Base-by-base conservation (phyloP, 2,329 filamentous ascomycete genomes). In the Oidium heveae region DNA sequence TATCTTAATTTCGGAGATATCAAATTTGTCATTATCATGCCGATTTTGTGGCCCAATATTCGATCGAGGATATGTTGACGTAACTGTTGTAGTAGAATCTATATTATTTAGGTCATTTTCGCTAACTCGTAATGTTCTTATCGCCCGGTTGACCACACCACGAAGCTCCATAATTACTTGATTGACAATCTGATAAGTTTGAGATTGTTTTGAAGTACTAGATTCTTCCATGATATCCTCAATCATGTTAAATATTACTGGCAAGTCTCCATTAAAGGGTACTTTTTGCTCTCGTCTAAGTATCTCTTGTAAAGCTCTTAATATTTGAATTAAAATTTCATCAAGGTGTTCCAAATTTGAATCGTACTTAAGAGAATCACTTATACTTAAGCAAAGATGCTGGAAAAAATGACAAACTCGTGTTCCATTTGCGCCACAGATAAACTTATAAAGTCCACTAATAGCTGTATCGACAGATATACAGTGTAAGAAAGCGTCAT, bases 381-480 rank as follows among this genome's bases (percentile, higher is more conserved):
- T 33, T n/a, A 58, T 37, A 53, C 50, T 57, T 41, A 20, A 53
- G 55, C 46, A 57, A 22, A 60, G 36, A 10, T 51, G 58, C 13
- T 61, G 57, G 18, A 68, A 64, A 57, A 67, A 66, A 9, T 60
- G 55, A 36, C 68, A 54, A 9, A 61, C 66, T 37, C 62, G 57
- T 1, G 56, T 60, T 13, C 65, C 65, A 51, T 63, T 62, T 15
- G 57, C 59, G 10, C 66, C 65, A 50, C 62, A 58, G 28, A 69
- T 61, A 56, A 65, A 66, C 18, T 63, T 67, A 56, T 68, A 68
- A 5, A 69, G 46, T 8, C 52, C 55, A 13, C 64, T 63, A 7
- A 68, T 62, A 34, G 58, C 61, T 2, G 64, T 67, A 55, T 69
- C 65, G 1, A 67, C 57, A 3, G 66, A 61, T 10, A 68, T 60